A percentile compares a stretch with the other conserved stretches of the same genome.
Evolutionary conservation across 768 basidiomycete genomes (phyloP).

Genomic region (Astraeus odoratus): DNA sequence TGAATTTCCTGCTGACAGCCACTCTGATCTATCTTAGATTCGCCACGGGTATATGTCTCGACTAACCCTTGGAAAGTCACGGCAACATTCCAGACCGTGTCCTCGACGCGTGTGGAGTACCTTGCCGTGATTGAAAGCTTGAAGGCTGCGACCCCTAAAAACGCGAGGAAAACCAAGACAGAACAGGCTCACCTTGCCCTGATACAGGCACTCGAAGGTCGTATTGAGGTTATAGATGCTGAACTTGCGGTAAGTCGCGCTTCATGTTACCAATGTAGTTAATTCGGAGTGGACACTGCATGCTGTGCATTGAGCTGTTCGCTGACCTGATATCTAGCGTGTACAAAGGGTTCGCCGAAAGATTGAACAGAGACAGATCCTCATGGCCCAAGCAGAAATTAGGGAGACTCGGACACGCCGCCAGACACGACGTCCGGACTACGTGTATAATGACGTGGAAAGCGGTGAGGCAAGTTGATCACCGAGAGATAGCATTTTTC

Average conservation of each 20-base stretch:
- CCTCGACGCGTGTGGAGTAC: constrained; percentile 72
- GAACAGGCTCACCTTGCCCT: constrained; percentile 58
- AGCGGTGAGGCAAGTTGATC: constrained; percentile 45
- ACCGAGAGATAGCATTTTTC: constrained; percentile 11
- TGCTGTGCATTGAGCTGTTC: constrained; percentile 12
- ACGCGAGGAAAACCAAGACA: constrained; percentile 47
- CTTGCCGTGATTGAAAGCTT: constrained; percentile 53
- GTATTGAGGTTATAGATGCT: constrained; percentile 58
- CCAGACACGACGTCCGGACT: constrained; percentile 68
- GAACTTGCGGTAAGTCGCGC: constrained; percentile 59
- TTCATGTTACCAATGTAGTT: constrained; percentile 7
- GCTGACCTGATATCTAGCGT: constrained; percentile 42
- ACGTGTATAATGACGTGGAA: constrained; percentile 67
- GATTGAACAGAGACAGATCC: constrained; percentile 56
- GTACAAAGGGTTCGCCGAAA: constrained; percentile 64
- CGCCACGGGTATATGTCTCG: constrained; percentile 75
- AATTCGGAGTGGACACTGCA: constrained; percentile 8
- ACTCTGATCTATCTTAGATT: constrained; percentile 49
- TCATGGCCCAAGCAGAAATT: constrained; percentile 69
- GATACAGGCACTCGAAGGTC: constrained; percentile 53
- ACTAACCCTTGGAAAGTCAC: constrained; percentile 89
- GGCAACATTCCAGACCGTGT: constrained; percentile 64
- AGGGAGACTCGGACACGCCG: constrained; percentile 75
- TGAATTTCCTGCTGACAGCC: constrained; percentile 28
- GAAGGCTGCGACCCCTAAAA: constrained; percentile 42